phyloP scores from a whole-genome alignment of 139 green algal species.

The Coelastrella sp. region DNA sequence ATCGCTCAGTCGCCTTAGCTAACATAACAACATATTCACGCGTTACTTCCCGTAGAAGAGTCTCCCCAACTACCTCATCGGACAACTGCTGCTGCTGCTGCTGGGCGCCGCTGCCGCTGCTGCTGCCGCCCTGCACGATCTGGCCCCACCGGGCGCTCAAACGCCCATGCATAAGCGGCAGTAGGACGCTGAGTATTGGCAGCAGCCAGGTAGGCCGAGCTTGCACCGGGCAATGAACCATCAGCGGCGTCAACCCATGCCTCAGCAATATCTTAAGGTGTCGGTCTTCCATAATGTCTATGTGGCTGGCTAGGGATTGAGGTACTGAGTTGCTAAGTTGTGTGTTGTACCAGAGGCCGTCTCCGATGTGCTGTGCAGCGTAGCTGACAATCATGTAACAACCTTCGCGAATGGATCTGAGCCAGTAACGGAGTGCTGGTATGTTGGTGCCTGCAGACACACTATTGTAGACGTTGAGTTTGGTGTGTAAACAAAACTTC shows the following conservation, averaged over 20 bases:
- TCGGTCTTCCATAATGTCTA: constrained; percentile 63
- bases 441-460: constrained; percentile 27
- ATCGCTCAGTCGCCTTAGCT: constrained; percentile 26
- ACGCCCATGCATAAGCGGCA: constrained; percentile 45
- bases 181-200: constrained; percentile 50
- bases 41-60: constrained; percentile 77
- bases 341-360: constrained; percentile 32
- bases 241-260: constrained; percentile 70
- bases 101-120: neutral
- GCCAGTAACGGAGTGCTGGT: constrained; percentile 60
- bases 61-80: constrained; percentile 76
- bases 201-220: constrained; percentile 58
- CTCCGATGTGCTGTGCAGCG: constrained; percentile 24
- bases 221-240: constrained; percentile 56
- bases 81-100: constrained; percentile 50
- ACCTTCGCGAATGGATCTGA: constrained; percentile 57
- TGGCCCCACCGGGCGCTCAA: constrained; percentile 42
- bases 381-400: constrained; percentile 52
- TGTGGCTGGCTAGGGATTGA: constrained; percentile 1
- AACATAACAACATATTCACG: constrained; percentile 78
- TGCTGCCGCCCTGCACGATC: constrained; percentile 18
- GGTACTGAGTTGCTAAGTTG: constrained; percentile 41
- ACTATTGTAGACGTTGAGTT: too few relatives aligned
- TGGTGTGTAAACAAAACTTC: too few relatives aligned
- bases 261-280: constrained; percentile 77